Percentiles rank a stretch among this genome's conserved stretches.
Conservation (phyloP, 257 asterid species). For the Lantana camara region DNA sequence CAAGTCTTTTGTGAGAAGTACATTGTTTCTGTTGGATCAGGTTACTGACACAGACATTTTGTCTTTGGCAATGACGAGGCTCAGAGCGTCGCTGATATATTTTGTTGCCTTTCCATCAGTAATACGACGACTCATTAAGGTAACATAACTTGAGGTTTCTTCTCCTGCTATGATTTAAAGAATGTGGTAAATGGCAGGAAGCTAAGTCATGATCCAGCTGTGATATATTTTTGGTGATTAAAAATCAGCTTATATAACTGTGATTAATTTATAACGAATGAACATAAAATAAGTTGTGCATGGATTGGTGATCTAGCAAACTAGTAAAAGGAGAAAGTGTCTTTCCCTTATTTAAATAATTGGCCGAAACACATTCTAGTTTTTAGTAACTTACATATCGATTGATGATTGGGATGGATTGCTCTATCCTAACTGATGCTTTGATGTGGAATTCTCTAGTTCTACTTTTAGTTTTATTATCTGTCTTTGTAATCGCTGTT, state of each 20-base stretch:
- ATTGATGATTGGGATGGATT: too few species aligned
- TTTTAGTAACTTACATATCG: too few species aligned
- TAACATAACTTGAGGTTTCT: slow-evolving; percentile 24
- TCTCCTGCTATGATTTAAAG: slow-evolving; percentile 5
- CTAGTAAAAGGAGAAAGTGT: not conserved
- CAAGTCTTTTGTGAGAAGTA: slow-evolving; percentile 82
- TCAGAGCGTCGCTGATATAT: slow-evolving; percentile 67
- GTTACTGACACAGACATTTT: slow-evolving; percentile 75
- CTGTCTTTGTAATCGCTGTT: not conserved
- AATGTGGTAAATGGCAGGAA: too few species aligned
- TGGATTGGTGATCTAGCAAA: not conserved
- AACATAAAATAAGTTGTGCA: too few species aligned
- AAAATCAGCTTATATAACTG: too few species aligned
- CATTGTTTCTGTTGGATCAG: slow-evolving; percentile 78
- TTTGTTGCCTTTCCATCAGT: slow-evolving; percentile 78
- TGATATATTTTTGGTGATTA: not conserved
- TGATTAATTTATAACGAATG: too few species aligned
- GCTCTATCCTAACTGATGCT: slow-evolving; percentile 20
- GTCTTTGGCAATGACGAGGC: slow-evolving; percentile 63
- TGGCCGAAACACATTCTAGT: too few species aligned
- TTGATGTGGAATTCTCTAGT: not conserved
- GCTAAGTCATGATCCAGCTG: too few species aligned
- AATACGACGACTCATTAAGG: slow-evolving; percentile 73
- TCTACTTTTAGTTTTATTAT: slow-evolving; percentile 3
- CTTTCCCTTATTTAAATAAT: too few species aligned